Evolutionary conservation across 345 rosid species (phyloP), one percentile per base, ranked within the genome.

Genomic region (Brassica incana): DNA sequence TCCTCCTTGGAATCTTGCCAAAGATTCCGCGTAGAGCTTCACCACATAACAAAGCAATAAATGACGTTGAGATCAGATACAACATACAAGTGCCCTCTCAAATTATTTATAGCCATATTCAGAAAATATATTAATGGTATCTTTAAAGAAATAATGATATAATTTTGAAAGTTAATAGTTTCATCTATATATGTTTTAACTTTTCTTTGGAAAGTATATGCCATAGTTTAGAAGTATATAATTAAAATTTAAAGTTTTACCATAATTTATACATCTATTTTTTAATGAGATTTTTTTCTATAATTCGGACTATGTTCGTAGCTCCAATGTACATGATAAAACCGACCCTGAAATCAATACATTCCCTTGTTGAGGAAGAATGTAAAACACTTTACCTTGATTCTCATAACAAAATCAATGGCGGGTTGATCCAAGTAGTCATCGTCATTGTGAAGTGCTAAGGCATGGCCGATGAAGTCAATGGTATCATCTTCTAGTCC

Each of bases 1-100:
- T 73, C 94, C 97, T 81, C 93, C 96, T 84, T 89, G 97, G 80
- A 95, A 95, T 27, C 97, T 95, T 5, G 96, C 91, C 82, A 95
- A 81, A 18, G 97, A 95, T 79, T 93, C 96, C 66, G 93, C 94
- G 76, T 95, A 95, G 62, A 92, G 94, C 97, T 95, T 73, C 74
- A 80, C 65, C 65, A 79, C 6, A 66, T 32, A 67, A 43, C 8
- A 60, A 50, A 73, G 77, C 52, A 32, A 9, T 0, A 32, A 27
- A 67, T 14, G 14, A 63, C 12, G 67, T 2, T 23, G 36, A 71
- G 7, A 14, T 74, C 14, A 58, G 20, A 20, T 20, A 20, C 23
- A 20, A 20, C 23, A 68, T 27, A 27, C 30, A 27, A 27, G 30
- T 27, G 30, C 30, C 30, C 2, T 27, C 30, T 27, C 30, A 27